A percentile compares a stretch with the other conserved stretches of the same genome.
Evolutionary conservation across 495 filamentous ascomycete species (phyloP).

Genomic region (Astrothelium macrocarpum): DNA sequence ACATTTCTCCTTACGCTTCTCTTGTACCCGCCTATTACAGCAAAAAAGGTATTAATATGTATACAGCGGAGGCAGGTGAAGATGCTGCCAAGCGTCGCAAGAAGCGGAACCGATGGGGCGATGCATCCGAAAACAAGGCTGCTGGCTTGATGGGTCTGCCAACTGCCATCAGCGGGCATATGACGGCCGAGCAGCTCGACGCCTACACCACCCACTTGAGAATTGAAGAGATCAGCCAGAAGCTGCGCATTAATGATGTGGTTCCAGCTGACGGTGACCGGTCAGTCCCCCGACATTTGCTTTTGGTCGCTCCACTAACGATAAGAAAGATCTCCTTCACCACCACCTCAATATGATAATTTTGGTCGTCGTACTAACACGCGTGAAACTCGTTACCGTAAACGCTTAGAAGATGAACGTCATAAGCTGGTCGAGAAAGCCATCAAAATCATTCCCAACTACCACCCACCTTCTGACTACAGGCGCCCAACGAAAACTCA

Average conservation of each 20-base stretch:
- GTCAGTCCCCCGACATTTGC: conserved; percentile 41
- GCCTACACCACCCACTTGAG: conserved; percentile 90
- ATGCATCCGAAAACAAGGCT: conserved; percentile 92
- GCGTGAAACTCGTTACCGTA: conserved; percentile 92
- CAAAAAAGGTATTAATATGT: not conserved
- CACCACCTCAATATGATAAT: conserved; percentile 95
- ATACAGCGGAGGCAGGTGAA: conserved; percentile 40
- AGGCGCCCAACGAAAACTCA: conserved; percentile 97
- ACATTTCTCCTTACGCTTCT: not conserved
- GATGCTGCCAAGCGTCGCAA: conserved; percentile 79
- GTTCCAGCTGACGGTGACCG: conserved; percentile 90
- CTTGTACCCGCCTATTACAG: not conserved
- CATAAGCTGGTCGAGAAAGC: conserved; percentile 97
- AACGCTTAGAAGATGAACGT: conserved; percentile 93
- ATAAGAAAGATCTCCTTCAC: conserved; percentile 72
- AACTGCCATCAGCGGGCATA: conserved; percentile 88
- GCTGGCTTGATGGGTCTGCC: conserved; percentile 95
- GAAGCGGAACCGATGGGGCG: conserved; percentile 97
- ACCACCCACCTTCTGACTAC: conserved; percentile 94
- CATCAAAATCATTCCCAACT: conserved; percentile 97
- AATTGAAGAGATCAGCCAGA: conserved; percentile 98
- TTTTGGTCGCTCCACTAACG: conserved; percentile 17
- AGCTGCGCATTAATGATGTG: conserved; percentile 95
- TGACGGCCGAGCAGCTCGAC: conserved; percentile 96
- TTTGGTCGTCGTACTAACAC: conserved; percentile 98